Evolutionary conservation across 768 basidiomycete genomes (phyloP).

Genomic region (Lanmaoa pseudosensibilis): DNA sequence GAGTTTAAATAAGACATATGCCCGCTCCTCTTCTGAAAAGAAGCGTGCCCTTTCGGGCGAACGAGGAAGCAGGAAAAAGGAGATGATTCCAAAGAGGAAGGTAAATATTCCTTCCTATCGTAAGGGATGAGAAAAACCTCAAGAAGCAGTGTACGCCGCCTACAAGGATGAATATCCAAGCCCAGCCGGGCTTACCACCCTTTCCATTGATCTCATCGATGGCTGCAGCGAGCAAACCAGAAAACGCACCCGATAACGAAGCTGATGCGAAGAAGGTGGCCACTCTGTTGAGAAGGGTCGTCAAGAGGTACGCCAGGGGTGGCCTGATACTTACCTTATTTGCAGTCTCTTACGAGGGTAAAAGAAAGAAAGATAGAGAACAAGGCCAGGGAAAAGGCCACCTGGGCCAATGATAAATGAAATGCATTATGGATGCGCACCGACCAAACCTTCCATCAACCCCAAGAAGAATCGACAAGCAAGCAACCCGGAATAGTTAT

Average conservation of each 20-base stretch:
- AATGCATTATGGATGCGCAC: not conserved
- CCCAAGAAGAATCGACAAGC: constrained; percentile 52
- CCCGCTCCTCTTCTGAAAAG: constrained; percentile 51
- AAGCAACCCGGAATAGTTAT: constrained; percentile 52
- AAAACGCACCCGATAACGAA: constrained; percentile 60
- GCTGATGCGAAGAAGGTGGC: constrained; percentile 43
- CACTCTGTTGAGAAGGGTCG: constrained; percentile 25
- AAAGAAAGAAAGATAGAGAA: constrained; percentile 56
- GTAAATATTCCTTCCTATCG: constrained; percentile 63
- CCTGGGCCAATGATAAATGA: constrained; percentile 33
- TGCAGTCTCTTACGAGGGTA: constrained; percentile 35
- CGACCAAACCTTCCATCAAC: constrained; percentile 52
- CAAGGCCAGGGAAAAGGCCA: constrained; percentile 58
- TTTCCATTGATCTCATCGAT: constrained; percentile 56
- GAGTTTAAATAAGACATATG: constrained; percentile 37
- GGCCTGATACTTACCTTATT: constrained; percentile 12
- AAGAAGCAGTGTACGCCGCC: not conserved
- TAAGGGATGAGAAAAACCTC: not conserved
- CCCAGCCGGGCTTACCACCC: constrained; percentile 54
- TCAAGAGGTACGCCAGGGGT: not conserved
- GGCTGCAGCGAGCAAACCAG: constrained; percentile 60
- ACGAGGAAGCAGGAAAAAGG: constrained; percentile 50
- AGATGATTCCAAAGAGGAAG: constrained; percentile 50
- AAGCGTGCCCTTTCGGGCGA: constrained; percentile 48
- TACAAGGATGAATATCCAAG: constrained; percentile 59